Evolutionary conservation across 2,329 filamentous ascomycete genomes (phyloP), one percentile per base, ranked within the genome.

Genomic region (Ophidiomyces ophidiicola): DNA sequence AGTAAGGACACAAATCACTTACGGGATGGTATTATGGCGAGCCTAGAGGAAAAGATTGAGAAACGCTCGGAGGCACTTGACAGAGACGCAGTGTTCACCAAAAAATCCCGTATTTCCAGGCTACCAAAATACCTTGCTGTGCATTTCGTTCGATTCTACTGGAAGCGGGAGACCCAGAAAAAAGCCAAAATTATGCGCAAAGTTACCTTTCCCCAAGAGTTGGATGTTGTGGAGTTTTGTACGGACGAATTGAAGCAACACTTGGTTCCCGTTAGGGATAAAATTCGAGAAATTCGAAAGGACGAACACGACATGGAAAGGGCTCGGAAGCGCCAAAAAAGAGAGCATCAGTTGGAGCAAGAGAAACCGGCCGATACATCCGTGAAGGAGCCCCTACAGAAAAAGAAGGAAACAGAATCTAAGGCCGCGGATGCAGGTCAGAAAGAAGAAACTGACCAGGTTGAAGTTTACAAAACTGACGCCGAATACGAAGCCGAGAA

Each of bases 171-270:
- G 50, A 86, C 84, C 3, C 81, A 92, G 62, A 96, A 96, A 69
- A 98, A 98, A 71, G 87, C 88, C 49, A 98, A 98, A 72, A 98
- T 98, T 52, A 88, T 98, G 83, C 83, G 87, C 58, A 98, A 96
- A 65, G 90, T 98, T 42, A 88, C 85, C 0, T 98, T 98, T 58
- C 88, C 88, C 5, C 78, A 83, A 36, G 90, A 98, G 62, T 69
- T 98, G 23, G 90, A 98, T 54, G 77, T 84, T 26, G 78, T 93
- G 15, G 90, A 98, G 57, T 94, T 94, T 62, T 98, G 90, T 62
- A 88, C 87, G 8, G 87, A 96, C 18, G 80, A 90, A 38, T 69
- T 98, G 46, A 81, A 77, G 59, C 79, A 80, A 55, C 75, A 82
- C 50, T 71, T 98, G 31, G 68, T 94, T 32, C 92, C 90, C 1